A percentile compares a stretch with the other conserved stretches of the same genome.
phyloP scores from a whole-genome alignment of 371 early-diverging fungal genomes.

The Actinomortierella ambigua region DNA sequence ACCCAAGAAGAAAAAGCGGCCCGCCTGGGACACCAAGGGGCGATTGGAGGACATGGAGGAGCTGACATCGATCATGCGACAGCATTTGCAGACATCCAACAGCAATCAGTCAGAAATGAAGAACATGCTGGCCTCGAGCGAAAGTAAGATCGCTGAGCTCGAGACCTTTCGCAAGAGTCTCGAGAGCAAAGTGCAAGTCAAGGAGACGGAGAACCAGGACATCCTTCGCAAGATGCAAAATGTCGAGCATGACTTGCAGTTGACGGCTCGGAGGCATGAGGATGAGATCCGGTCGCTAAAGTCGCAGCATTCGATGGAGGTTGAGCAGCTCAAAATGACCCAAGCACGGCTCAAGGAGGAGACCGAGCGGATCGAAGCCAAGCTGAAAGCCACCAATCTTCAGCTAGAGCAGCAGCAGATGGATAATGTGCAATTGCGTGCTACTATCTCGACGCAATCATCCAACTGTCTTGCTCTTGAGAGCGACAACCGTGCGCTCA shows the following conservation, averaged over 20 bases:
- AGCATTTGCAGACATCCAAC: slow-evolving; percentile 39
- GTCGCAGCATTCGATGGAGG: slow-evolving; percentile 48
- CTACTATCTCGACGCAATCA: slow-evolving; percentile 54
- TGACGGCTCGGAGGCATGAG: slow-evolving; percentile 49
- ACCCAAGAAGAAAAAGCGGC: slow-evolving; percentile 55
- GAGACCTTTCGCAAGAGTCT: slow-evolving; percentile 53
- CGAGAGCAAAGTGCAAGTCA: slow-evolving; percentile 58
- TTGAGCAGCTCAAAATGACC: slow-evolving; percentile 49
- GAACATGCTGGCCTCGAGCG: slow-evolving; percentile 31
- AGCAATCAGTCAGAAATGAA: slow-evolving; percentile 34
- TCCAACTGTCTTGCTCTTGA: slow-evolving; percentile 52
- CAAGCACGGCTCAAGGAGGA: slow-evolving; percentile 49
- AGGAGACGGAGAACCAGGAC: slow-evolving; percentile 62
- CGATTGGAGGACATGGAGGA: slow-evolving; percentile 65
- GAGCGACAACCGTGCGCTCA: slow-evolving; percentile 50
- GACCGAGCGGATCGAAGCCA: slow-evolving; percentile 42
- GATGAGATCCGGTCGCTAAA: slow-evolving; percentile 52
- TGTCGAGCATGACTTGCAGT: slow-evolving; percentile 50
- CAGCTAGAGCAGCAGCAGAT: slow-evolving; percentile 33
- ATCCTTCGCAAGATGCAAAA: slow-evolving; percentile 54
- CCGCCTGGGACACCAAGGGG: slow-evolving; percentile 69
- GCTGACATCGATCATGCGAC: slow-evolving; percentile 28
- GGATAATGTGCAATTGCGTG: slow-evolving; percentile 46
- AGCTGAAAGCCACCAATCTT: slow-evolving; percentile 18
- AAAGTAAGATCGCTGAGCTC: slow-evolving; percentile 54